Percentiles rank a stretch among this genome's conserved stretches.
phyloP scores from a whole-genome alignment of 768 basidiomycete genomes.

The Phaeolepiota aurea region DNA sequence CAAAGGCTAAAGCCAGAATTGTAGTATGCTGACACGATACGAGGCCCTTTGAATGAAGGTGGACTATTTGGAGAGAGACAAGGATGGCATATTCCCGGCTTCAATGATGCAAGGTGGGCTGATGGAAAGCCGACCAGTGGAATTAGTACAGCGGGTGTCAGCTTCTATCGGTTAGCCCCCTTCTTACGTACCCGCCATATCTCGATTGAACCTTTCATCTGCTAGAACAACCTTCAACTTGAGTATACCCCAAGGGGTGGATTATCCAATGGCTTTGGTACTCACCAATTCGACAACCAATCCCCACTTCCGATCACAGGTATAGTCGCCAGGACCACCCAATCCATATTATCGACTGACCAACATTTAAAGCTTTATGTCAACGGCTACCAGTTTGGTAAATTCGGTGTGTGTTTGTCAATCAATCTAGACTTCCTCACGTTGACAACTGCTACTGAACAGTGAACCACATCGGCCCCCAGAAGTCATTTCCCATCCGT shows the following conservation, averaged over 20 bases:
- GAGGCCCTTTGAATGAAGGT: conserved; percentile 55
- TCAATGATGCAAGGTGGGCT: conserved; percentile 39
- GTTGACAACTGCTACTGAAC: neutral
- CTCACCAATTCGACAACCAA: conserved; percentile 35
- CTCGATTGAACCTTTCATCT: neutral
- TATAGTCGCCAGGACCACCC: conserved; percentile 4
- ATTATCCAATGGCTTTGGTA: conserved; percentile 39
- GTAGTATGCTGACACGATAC: conserved; percentile 36
- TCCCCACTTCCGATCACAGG: conserved; percentile 34
- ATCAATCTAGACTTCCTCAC: too few relatives aligned
- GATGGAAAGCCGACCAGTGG: conserved; percentile 31
- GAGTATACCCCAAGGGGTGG: conserved; percentile 33
- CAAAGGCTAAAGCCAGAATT: neutral
- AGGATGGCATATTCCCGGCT: conserved; percentile 55
- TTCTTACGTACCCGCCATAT: neutral
- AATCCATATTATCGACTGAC: neutral
- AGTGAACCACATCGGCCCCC: conserved; percentile 37
- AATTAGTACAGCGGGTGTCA: conserved; percentile 33
- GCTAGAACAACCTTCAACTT: conserved; percentile 32
- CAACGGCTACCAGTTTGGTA: conserved; percentile 37
- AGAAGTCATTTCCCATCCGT: conserved; percentile 33
- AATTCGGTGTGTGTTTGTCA: conserved; percentile 29
- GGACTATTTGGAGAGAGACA: conserved; percentile 49
- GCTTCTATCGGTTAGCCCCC: conserved; percentile 36
- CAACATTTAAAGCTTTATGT: conserved; percentile 23